These are phyloP conservation scores for Rosa chinensis DNA, from an alignment of 306 rosid species.

Conservation along the genomic window DNA sequence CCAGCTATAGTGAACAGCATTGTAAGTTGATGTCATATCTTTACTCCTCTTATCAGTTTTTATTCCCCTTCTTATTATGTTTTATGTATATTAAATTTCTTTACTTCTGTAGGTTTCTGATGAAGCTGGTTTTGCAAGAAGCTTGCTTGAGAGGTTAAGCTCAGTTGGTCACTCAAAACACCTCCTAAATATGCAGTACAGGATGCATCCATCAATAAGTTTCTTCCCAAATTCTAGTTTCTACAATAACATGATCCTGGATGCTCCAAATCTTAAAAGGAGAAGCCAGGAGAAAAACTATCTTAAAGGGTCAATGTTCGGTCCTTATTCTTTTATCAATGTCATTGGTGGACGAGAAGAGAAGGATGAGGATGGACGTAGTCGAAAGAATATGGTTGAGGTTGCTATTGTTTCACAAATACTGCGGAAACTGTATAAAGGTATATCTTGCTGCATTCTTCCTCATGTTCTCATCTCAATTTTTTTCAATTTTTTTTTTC, in stretches of 20 bases:
- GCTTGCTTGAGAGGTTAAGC: constrained; percentile 66
- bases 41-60: neutral
- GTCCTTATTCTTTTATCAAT: constrained; percentile 67
- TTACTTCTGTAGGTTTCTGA: constrained; percentile 37
- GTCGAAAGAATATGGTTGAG: constrained; percentile 68
- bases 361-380: constrained; percentile 62
- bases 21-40: constrained; percentile 32
- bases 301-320: constrained; percentile 58
- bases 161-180: constrained; percentile 44
- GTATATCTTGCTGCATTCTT: constrained; percentile 28
- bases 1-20: constrained; percentile 67
- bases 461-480: neutral
- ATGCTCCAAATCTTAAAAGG: constrained; percentile 52
- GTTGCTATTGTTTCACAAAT: constrained; percentile 53
- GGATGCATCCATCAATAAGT: constrained; percentile 84
- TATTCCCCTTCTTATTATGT: neutral
- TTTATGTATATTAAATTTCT: too few species aligned
- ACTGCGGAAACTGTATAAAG: constrained; percentile 49
- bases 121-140: constrained; percentile 67
- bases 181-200: constrained; percentile 63
- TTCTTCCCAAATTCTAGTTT: constrained; percentile 62
- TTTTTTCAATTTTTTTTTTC: neutral
- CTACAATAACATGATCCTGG: constrained; percentile 48
- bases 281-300: constrained; percentile 45
- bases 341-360: constrained; percentile 62